Conservation (phyloP, 2,329 filamentous ascomycete species). For the Aspergillus niger region DNA sequence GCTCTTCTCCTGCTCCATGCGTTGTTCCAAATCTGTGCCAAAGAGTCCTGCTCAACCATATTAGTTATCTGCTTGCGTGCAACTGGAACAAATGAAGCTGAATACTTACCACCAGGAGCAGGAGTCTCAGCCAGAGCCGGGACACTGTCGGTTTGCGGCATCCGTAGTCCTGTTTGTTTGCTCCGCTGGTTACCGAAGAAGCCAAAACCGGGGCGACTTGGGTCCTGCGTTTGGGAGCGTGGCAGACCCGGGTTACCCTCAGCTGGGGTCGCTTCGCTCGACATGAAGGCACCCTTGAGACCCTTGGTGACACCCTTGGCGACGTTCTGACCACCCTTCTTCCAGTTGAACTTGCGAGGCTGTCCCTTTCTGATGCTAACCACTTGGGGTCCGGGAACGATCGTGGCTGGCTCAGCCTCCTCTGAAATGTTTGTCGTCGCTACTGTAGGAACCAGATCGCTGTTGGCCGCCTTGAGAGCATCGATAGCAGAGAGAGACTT, state of each 20-base stretch:
- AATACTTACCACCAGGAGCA: constrained; percentile 41
- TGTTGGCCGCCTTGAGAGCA: constrained; percentile 45
- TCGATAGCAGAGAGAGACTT: constrained; percentile 51
- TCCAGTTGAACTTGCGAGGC: constrained; percentile 97
- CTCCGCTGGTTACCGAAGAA: constrained; percentile 63
- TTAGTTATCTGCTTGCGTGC: constrained; percentile 13
- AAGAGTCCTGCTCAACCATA: constrained; percentile 63
- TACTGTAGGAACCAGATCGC: constrained; percentile 59
- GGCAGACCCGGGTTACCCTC: constrained; percentile 34
- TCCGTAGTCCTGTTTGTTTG: constrained; percentile 43
- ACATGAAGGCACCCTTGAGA: constrained; percentile 86
- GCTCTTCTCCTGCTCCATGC: constrained; percentile 83
- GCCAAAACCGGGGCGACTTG: constrained; percentile 64
- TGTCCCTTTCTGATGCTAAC: constrained; percentile 94
- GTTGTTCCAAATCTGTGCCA: constrained; percentile 82
- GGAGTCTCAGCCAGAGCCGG: constrained; percentile 40
- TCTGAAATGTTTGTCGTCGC: constrained; percentile 60
- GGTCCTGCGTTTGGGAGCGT: constrained; percentile 46
- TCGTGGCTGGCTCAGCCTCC: constrained; percentile 62
- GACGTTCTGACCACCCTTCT: constrained; percentile 91
- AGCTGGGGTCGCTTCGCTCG: constrained; percentile 57
- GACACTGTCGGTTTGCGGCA: constrained; percentile 48
- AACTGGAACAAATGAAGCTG: not conserved
- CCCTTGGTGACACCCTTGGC: constrained; percentile 94
- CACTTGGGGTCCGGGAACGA: constrained; percentile 78